These are phyloP conservation scores for Solanum clarkiae DNA, from an alignment of 257 asterid species.

Conservation along the genomic window DNA sequence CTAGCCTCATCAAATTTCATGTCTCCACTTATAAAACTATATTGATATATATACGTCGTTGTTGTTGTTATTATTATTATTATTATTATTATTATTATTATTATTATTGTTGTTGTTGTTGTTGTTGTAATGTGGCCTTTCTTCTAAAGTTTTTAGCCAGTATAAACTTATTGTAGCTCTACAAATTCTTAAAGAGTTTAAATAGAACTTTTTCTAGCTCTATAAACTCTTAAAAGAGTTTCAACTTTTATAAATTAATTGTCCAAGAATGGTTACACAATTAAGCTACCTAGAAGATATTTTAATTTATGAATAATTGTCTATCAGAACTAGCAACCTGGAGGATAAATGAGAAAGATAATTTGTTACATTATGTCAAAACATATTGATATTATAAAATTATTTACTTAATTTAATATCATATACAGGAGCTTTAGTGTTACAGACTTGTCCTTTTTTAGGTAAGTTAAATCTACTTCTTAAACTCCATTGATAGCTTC, in stretches of 20 bases:
- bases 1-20: not conserved
- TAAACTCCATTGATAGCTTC: not conserved
- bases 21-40: not conserved
- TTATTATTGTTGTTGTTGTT: too few relatives aligned
- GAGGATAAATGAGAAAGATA: not conserved
- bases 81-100: too few relatives aligned
- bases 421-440: not conserved
- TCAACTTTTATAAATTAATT: not conserved
- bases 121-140: not conserved
- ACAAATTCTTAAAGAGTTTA: not conserved
- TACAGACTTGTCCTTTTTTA: fast-evolving
- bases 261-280: not conserved
- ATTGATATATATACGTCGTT: not conserved
- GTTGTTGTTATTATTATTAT: not conserved
- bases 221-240: not conserved
- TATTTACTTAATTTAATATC: not conserved
- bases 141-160: not conserved
- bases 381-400: too few relatives aligned
- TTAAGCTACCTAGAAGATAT: not conserved
- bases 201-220: not conserved
- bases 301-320: not conserved
- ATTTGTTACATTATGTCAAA: not conserved
- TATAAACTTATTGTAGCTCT: not conserved
- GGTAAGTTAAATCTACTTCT: not conserved
- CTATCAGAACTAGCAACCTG: not conserved